Evolutionary conservation across 345 rosid genomes (phyloP), one percentile per base, ranked within the genome.

Genomic region (Eucalyptus decipiens): DNA sequence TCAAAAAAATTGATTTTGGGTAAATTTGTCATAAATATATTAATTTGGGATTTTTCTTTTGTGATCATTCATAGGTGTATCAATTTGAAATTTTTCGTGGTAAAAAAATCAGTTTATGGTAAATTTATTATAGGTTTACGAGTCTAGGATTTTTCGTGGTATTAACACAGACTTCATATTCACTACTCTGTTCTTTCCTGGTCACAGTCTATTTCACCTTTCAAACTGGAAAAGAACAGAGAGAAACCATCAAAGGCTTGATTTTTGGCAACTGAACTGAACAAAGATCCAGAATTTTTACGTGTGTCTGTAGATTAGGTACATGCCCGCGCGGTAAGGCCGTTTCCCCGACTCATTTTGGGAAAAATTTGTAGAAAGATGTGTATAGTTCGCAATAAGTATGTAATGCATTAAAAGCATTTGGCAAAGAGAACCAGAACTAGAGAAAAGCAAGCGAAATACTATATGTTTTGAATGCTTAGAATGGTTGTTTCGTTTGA

Each of bases 61-160:
- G 24, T 52, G 58, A 19, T 52, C 2, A 19, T 52, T 52, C 4
- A 18, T 0, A 6, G 23, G 0, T 3, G 9, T 18, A 51, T 52
- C 0, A 1, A 0, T 19, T 19, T 52, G 1, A 52, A 52, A 8
- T 19, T 52, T 52, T 52, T 52, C 0, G 5, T 21, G 2, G 11
- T 8, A 0, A 52, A 19, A 52, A 19, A 52, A 21, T 52, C 9
- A 52, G 0, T 52, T 21, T 52, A 52, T 1, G 11, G 0, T 52
- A 52, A 4, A 52, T 52, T 52, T 52, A 2, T 52, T 52, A 21
- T 0, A 52, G 0, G 2, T 52, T 52, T 8, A 52, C 5, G 18
- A 50, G 7, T 15, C 7, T 1, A 0, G 7, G 11, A 21, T 21
- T 52, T 52, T 52, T 52, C 0, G 24, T 52, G 11, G 1, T 52